Evolutionary conservation across 495 filamentous ascomycete species (phyloP).

Genomic region (Lepidopterella palustris): DNA sequence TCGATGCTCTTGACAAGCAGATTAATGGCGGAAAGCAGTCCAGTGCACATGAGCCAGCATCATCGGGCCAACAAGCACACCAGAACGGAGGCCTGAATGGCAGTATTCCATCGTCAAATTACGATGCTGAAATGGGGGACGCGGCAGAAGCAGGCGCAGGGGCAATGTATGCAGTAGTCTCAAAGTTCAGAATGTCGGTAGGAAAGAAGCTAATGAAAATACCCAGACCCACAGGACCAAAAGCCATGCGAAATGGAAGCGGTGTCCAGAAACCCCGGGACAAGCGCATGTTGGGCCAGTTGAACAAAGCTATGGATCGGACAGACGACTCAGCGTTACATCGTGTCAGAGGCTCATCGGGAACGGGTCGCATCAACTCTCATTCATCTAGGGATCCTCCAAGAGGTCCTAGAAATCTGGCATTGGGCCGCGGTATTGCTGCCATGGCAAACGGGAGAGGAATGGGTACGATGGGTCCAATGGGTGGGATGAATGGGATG

Average conservation of each 20-base stretch:
- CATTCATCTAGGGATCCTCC: conserved; percentile 61
- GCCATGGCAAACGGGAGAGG: conserved; percentile 42
- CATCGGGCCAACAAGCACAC: neutral
- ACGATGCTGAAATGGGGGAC: conserved; percentile 69
- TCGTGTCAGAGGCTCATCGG: conserved; percentile 65
- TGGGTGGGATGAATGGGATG: conserved; percentile 6
- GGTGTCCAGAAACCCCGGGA: conserved; percentile 30
- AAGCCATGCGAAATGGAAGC: conserved; percentile 80
- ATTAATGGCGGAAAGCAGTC: conserved; percentile 43
- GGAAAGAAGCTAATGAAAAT: conserved; percentile 14
- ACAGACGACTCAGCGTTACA: conserved; percentile 67
- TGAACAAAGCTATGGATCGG: conserved; percentile 82
- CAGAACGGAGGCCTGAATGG: conserved; percentile 14
- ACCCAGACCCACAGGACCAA: conserved; percentile 82
- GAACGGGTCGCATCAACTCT: conserved; percentile 69
- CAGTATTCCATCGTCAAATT: conserved; percentile 10
- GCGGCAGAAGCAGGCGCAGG: conserved; percentile 42
- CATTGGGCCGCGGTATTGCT: conserved; percentile 25
- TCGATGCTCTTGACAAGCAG: conserved; percentile 59
- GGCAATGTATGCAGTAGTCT: conserved; percentile 58
- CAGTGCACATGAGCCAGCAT: conserved; percentile 2
- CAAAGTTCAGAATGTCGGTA: neutral
- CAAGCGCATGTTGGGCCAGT: conserved; percentile 78
- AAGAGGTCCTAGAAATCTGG: conserved; percentile 56
- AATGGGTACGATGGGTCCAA: conserved; percentile 37